phyloP scores from a whole-genome alignment of 257 asterid species.

The Cynanchum wilfordii region DNA sequence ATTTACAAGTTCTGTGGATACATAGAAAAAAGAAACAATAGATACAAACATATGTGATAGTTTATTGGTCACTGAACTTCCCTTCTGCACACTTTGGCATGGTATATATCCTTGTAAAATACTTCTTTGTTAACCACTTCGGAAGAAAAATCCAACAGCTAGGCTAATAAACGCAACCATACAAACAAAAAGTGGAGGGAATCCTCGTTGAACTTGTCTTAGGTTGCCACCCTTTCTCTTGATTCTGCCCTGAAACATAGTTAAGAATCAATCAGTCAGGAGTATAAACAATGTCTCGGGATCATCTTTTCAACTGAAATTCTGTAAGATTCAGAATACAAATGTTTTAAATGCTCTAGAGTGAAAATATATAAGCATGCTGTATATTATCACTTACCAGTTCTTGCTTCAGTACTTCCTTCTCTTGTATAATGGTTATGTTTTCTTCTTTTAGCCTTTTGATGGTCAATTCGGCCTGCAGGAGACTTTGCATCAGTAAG shows the following conservation, averaged over 20 bases:
- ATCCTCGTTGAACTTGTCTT: constrained; percentile 33
- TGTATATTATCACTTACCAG: constrained; percentile 24
- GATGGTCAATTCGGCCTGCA: constrained; percentile 36
- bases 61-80: not conserved
- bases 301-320: not conserved
- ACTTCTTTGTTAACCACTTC: constrained; percentile 18
- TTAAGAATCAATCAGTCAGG: not conserved
- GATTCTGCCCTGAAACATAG: constrained; percentile 25
- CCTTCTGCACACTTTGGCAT: not conserved
- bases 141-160: constrained; percentile 30
- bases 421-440: constrained; percentile 22
- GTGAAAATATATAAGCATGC: not conserved
- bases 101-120: not conserved
- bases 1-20: not conserved
- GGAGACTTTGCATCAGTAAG: constrained; percentile 3
- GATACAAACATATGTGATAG: not conserved
- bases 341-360: not conserved
- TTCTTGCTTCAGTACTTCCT: constrained; percentile 34
- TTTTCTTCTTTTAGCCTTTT: constrained; percentile 36
- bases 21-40: not conserved
- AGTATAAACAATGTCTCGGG: not conserved
- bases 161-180: constrained; percentile 35
- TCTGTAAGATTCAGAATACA: not conserved
- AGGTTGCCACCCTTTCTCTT: constrained; percentile 25
- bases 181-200: constrained; percentile 41